Evolutionary conservation across 1,139 yeast genomes (phyloP).

Genomic region (Lodderomyces elongisporus): DNA sequence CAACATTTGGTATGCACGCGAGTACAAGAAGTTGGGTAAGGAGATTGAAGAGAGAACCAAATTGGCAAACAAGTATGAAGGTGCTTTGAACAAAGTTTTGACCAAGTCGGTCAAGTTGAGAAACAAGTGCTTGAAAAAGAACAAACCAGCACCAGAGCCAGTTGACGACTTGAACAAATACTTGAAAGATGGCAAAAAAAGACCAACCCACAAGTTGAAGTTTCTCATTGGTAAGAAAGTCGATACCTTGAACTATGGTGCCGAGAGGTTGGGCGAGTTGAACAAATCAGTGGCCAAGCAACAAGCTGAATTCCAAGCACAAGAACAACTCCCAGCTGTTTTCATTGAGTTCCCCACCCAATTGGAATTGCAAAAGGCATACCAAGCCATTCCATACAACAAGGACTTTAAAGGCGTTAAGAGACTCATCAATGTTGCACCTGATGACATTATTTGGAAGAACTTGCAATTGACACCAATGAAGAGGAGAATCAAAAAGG

Average conservation of each 20-base stretch:
- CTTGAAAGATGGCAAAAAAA: constrained; percentile 55
- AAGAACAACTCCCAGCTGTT: constrained; percentile 62
- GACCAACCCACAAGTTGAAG: constrained; percentile 62
- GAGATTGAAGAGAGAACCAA: constrained; percentile 53
- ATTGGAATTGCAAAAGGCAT: constrained; percentile 85
- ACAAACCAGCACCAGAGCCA: constrained; percentile 49
- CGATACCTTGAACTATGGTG: constrained; percentile 70
- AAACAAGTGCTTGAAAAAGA: constrained; percentile 53
- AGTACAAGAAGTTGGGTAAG: constrained; percentile 47
- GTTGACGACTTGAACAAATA: constrained; percentile 51
- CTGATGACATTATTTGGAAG: constrained; percentile 81
- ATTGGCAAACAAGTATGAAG: constrained; percentile 54
- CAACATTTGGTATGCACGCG: constrained; percentile 60
- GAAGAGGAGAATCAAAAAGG: constrained; percentile 37
- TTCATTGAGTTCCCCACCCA: constrained; percentile 85
- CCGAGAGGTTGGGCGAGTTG: constrained; percentile 61
- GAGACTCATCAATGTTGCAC: constrained; percentile 56
- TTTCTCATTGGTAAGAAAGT: constrained; percentile 73
- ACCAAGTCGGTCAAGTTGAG: constrained; percentile 53
- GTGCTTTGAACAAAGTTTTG: constrained; percentile 50
- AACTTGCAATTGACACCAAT: constrained; percentile 49
- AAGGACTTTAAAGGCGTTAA: constrained; percentile 60
- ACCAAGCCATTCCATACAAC: constrained; percentile 69
- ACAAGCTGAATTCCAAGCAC: constrained; percentile 46
- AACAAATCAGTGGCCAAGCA: constrained; percentile 58